Conservation (phyloP, 2,329 filamentous ascomycete genomes). For the Dothiorella sarmentorum region DNA sequence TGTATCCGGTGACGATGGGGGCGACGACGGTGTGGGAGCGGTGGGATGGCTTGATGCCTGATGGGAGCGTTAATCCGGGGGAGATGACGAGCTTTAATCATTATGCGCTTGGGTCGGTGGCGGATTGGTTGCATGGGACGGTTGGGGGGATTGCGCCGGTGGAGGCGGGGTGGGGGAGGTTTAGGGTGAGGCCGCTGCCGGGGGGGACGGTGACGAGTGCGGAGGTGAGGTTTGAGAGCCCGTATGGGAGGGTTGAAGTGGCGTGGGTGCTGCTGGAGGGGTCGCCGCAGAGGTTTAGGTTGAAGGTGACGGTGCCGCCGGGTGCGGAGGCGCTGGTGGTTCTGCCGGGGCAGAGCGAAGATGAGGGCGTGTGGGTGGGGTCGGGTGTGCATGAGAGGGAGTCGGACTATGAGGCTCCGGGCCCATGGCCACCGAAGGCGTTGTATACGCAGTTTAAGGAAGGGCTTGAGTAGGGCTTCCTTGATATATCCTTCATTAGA, state of each 20-base stretch:
- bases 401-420: background rate
- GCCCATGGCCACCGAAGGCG: background rate
- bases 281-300: background rate
- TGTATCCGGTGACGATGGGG: slow-evolving; percentile 47
- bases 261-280: slow-evolving; percentile 21
- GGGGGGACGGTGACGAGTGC: slow-evolving; percentile 33
- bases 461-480: too few relatives aligned
- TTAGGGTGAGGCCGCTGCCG: slow-evolving; percentile 35
- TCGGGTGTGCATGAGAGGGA: background rate
- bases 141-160: slow-evolving; percentile 43
- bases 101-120: slow-evolving; percentile 50
- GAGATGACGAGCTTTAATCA: slow-evolving; percentile 53
- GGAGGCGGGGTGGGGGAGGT: slow-evolving; percentile 42
- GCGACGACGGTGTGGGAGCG: slow-evolving; percentile 53
- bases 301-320: background rate
- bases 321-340: slow-evolving; percentile 18
- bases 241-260: slow-evolving; percentile 31
- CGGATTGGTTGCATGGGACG: slow-evolving; percentile 46
- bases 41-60: slow-evolving; percentile 47
- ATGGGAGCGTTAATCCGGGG: slow-evolving; percentile 46
- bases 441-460: background rate
- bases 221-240: slow-evolving; percentile 29
- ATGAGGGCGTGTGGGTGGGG: background rate
- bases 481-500: too few relatives aligned
- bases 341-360: slow-evolving; percentile 14